A percentile compares a stretch with the other conserved stretches of the same genome.
phyloP scores from a whole-genome alignment of 257 asterid species.

The Scutellaria galericulata region DNA sequence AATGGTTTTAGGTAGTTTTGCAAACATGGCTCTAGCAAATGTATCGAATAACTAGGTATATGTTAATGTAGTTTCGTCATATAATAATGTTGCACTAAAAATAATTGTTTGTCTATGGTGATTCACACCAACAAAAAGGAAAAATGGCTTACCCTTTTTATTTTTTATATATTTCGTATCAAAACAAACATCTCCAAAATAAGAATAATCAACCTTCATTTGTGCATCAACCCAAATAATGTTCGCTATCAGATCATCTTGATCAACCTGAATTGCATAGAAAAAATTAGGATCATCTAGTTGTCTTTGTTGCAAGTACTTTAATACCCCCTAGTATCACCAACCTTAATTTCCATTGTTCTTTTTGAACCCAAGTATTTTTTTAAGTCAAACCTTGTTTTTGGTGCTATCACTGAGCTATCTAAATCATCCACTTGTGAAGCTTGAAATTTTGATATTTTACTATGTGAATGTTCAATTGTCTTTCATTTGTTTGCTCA shows the following conservation, averaged over 20 bases:
- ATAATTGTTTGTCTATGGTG: not conserved
- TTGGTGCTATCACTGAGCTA: not conserved
- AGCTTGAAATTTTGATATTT: not conserved
- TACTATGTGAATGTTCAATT: not conserved
- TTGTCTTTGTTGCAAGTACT: constrained; percentile 7
- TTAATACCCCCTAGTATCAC: constrained; percentile 16
- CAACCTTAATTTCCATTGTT: not conserved
- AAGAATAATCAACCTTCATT: not conserved
- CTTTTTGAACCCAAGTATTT: not conserved
- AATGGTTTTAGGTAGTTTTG: constrained; percentile 9
- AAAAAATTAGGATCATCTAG: not conserved
- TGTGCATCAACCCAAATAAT: too few species aligned
- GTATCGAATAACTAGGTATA: constrained; percentile 11
- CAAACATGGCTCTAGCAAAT: not conserved
- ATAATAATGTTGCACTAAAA: constrained; percentile 3
- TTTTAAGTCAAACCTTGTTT: not conserved
- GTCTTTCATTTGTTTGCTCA: not conserved
- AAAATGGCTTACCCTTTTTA: constrained; percentile 10
- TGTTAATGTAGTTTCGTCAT: not conserved
- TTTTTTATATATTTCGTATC: constrained; percentile 2
- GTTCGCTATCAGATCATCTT: too few species aligned
- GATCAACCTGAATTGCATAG: not conserved
- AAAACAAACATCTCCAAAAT: constrained; percentile 20
- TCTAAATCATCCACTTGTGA: not conserved
- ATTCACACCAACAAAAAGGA: not conserved